phyloP scores from a whole-genome alignment of 306 rosid species.

The Trichosanthes cucumerina region DNA sequence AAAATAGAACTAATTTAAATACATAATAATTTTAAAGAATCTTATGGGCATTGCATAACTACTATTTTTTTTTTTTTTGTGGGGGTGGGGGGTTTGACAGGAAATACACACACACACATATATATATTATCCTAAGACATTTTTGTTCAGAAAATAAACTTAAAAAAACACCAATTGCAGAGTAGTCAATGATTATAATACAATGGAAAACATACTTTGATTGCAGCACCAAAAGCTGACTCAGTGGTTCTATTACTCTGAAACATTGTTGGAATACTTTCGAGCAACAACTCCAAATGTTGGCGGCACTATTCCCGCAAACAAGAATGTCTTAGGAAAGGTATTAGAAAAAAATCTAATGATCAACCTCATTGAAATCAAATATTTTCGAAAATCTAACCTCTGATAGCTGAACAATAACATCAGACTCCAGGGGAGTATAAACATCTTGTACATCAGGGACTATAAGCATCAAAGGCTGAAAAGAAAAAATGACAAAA shows the following conservation, averaged over 20 bases:
- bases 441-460: conserved; percentile 97
- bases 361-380: neutral
- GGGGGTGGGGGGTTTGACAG: neutral
- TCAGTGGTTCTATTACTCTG: conserved; percentile 77
- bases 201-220: conserved; percentile 46
- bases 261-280: conserved; percentile 86
- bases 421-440: conserved; percentile 89
- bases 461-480: conserved; percentile 97
- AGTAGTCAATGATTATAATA: neutral
- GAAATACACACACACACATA: neutral
- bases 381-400: conserved; percentile 30
- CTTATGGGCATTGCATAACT: neutral
- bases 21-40: neutral
- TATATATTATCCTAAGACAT: neutral
- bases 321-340: conserved; percentile 12
- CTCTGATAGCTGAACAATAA: conserved; percentile 86
- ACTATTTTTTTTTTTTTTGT: neutral
- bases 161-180: neutral
- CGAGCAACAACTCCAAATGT: conserved; percentile 82
- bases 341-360: neutral
- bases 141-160: neutral
- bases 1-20: neutral
- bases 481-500: conserved; percentile 15
- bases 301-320: conserved; percentile 60
- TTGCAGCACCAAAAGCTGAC: conserved; percentile 95